Evolutionary conservation across 768 basidiomycete species (phyloP).

Genomic region (Lactarius vividus): DNA sequence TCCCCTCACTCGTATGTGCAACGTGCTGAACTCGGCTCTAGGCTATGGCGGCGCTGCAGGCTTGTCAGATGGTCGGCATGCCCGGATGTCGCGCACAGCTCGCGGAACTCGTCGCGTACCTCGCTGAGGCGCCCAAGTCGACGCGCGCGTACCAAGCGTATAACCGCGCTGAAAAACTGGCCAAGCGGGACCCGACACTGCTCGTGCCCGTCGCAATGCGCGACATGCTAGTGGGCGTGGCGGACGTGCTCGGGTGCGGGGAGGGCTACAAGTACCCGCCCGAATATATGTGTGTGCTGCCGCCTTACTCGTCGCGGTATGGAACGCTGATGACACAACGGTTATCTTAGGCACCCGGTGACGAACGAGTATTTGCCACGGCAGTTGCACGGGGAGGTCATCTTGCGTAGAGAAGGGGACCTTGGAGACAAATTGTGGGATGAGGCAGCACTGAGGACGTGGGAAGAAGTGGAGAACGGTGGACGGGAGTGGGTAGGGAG

Average conservation of each 20-base stretch:
- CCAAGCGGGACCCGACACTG: constrained; percentile 47
- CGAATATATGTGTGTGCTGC: constrained; percentile 38
- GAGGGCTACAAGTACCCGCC: constrained; percentile 52
- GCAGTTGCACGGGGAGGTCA: constrained; percentile 39
- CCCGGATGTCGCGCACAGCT: constrained; percentile 78
- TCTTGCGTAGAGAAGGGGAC: constrained; percentile 41
- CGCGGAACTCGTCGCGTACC: constrained; percentile 72
- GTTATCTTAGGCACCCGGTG: constrained; percentile 45
- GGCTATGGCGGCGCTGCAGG: constrained; percentile 62
- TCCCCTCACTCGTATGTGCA: neutral
- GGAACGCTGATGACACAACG: neutral
- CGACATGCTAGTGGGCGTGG: constrained; percentile 68
- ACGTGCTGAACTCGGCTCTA: constrained; percentile 31
- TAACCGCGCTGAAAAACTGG: constrained; percentile 61
- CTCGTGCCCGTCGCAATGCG: constrained; percentile 71
- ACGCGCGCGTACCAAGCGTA: constrained; percentile 80
- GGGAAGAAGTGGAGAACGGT: constrained; percentile 46
- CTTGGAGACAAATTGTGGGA: constrained; percentile 45
- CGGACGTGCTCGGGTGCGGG: constrained; percentile 52
- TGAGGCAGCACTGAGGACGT: constrained; percentile 43
- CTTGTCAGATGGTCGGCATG: constrained; percentile 74
- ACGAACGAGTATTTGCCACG: constrained; percentile 51
- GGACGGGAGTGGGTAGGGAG: constrained; percentile 39
- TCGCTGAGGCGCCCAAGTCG: constrained; percentile 80
- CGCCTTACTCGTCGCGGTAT: neutral